phyloP scores from a whole-genome alignment of 2,329 filamentous ascomycete species.

The Verticillium nonalfalfae region DNA sequence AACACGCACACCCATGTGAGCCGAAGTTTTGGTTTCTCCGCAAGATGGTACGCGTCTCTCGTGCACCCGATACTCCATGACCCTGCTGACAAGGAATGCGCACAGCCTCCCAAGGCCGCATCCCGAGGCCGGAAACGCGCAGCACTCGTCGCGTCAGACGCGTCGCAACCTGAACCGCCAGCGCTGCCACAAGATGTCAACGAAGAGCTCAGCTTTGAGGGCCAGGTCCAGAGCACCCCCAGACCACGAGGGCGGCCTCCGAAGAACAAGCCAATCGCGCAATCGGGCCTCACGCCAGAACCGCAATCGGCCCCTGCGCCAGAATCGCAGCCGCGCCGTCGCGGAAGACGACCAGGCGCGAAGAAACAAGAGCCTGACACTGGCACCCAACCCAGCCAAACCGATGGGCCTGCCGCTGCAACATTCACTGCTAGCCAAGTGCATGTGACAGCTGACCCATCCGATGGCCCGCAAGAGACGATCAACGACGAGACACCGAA shows the following conservation, averaged over 20 bases:
- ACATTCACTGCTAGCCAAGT: background rate
- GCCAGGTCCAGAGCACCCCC: conserved; percentile 43
- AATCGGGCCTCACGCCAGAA: background rate
- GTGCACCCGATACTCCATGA: background rate
- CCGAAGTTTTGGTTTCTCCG: background rate
- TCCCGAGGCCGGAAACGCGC: background rate
- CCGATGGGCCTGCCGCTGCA: background rate
- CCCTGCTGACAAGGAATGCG: background rate
- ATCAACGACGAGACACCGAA: background rate
- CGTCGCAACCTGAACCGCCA: background rate
- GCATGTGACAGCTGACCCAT: background rate
- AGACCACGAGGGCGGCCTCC: background rate
- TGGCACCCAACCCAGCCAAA: background rate
- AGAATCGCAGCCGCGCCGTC: background rate
- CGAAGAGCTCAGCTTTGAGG: conserved; percentile 33
- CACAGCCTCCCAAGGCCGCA: conserved; percentile 6
- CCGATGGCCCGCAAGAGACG: background rate
- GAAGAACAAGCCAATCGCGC: background rate
- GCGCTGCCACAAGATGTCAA: conserved; percentile 2
- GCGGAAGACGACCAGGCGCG: background rate
- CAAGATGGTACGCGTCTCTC: conserved; percentile 3
- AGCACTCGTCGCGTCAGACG: background rate
- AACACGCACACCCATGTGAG: background rate
- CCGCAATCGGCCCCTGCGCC: background rate
- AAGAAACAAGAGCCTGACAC: background rate